Evolutionary conservation across 2,329 filamentous ascomycete species (phyloP).

Genomic region (Madurella mycetomatis): DNA sequence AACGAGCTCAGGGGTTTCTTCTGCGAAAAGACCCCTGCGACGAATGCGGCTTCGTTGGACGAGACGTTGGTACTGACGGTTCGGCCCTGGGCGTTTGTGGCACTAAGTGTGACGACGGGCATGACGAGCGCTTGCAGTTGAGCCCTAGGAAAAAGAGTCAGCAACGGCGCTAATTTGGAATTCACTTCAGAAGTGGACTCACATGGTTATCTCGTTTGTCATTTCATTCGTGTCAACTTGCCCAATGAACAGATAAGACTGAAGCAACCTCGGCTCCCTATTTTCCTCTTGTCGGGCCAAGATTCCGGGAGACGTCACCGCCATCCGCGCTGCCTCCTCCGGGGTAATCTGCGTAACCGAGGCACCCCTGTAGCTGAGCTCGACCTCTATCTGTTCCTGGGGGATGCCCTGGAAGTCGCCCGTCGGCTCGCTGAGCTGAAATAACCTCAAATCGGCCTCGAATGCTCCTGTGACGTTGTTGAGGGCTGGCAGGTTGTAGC

Average conservation of each 20-base stretch:
- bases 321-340: conserved; percentile 22
- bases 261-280: conserved; percentile 44
- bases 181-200: conserved; percentile 32
- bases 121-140: conserved; percentile 60
- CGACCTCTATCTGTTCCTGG: conserved; percentile 50
- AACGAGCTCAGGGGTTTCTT: conserved; percentile 50
- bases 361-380: conserved; percentile 51
- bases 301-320: conserved; percentile 8
- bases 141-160: conserved; percentile 37
- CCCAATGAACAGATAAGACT: conserved; percentile 65
- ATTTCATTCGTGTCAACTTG: conserved; percentile 59
- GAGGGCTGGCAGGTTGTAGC: conserved; percentile 74
- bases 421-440: conserved; percentile 59
- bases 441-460: conserved; percentile 72
- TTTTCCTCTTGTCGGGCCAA: conserved; percentile 13
- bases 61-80: conserved; percentile 61
- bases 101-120: conserved; percentile 63
- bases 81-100: conserved; percentile 46
- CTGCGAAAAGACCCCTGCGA: conserved; percentile 64
- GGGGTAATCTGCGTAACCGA: conserved; percentile 43
- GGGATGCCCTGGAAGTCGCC: conserved; percentile 50
- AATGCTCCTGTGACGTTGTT: conserved; percentile 66
- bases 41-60: conserved; percentile 65
- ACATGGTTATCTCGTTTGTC: conserved; percentile 55
- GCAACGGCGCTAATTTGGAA: not conserved